Evolutionary conservation across 495 filamentous ascomycete genomes (phyloP), one percentile per base, ranked within the genome.

Genomic region (Penicillium lividum): DNA sequence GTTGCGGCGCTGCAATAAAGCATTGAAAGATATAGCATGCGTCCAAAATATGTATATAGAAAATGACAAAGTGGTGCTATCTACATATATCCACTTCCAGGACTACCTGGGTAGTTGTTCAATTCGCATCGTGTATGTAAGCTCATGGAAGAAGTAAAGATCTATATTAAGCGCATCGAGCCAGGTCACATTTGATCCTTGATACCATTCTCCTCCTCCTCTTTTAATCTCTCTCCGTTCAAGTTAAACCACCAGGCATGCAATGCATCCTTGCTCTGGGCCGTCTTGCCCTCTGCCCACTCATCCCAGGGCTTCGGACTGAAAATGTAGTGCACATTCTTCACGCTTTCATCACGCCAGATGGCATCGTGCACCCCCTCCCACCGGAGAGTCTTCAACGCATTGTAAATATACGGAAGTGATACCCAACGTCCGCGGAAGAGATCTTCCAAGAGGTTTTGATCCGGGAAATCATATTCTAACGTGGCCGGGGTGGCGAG

Each of bases 261-360:
- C 45, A 69, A 56, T n/a, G 61, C 53, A 53, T 73, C 61, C 10
- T 64, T 34, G 11, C 15, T 60, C 28, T 46, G 5, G 27, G 51
- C 4, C 45, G 46, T 48, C 56, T 66, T 25, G 44, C 60, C 56
- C 68, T 66, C 52, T 73, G 69, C 11, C 54, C 47, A 54, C 69
- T 89, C 83, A 64, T 92, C 85, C 90, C 91, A 93, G 27, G 91
- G 91, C 70, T 95, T 94, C 28, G 87, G 88, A 30, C 75, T 78
- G n/a, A 94, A 66, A 25, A 95, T 87, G 64, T 89, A 93, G 68
- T 94, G 91, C 16, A 93, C 67, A 68, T 90, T 90, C 79, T 89
- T 91, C 16, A 94, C 88, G 57, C 80, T 62, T 13, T 85, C 84
- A 67, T 94, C 91, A 30, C 80, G 72, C 90, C 91, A 94, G 54